Base-by-base conservation (phyloP, 208 protist genomes). In the Acanthamoeba quina region DNA sequence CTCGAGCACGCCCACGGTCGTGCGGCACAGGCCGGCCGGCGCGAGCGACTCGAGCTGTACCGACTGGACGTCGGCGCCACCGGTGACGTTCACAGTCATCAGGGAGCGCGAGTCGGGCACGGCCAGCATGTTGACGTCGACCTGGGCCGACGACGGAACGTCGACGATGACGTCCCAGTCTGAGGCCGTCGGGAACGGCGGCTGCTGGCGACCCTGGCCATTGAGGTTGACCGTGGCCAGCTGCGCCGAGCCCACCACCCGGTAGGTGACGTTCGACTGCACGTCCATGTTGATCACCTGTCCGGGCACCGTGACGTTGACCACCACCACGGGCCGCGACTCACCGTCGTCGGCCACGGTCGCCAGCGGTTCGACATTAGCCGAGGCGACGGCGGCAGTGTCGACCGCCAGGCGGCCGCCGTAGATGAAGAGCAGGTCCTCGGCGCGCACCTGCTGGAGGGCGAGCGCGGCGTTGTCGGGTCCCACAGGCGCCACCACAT, bases 391-490 rank as follows among this genome's bases (percentile, higher is more conserved):
- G 70, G 13, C 10, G 15, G 44, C 17, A 24, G 19, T 44, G 17
- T 10, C 52, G 34, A 11, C 78, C 9, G 78, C 41, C 47, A 44
- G 54, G 21, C 68, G 24, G 60, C 85, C 85, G 19, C 85, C 85
- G 41, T 91, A 91, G 60, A 91, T 15, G 52, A 91, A 91, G 34
- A 74, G 85, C 31, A 91, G 21, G 44, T 91, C 85, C 64, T 91
- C 60, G 7, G 74, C 10, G 26, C 52, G 56, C 3, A 91, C 41
- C 29, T 91, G 60, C 31, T 34, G 60, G 24, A 91, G 37, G 7
- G 29, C 17, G 64, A 91, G 85, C 11, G 60, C 31, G 7, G 85
- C n/a, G 34, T 29, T 26, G 44, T 58, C 24, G 41, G 85, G 60
- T 3, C 64, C 85, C 7, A 91, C 44, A 10, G 85, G 85, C 13